These are phyloP conservation scores for Xylaria flabelliformis DNA, from an alignment of 495 filamentous ascomycete genomes.

Conservation along the genomic window DNA sequence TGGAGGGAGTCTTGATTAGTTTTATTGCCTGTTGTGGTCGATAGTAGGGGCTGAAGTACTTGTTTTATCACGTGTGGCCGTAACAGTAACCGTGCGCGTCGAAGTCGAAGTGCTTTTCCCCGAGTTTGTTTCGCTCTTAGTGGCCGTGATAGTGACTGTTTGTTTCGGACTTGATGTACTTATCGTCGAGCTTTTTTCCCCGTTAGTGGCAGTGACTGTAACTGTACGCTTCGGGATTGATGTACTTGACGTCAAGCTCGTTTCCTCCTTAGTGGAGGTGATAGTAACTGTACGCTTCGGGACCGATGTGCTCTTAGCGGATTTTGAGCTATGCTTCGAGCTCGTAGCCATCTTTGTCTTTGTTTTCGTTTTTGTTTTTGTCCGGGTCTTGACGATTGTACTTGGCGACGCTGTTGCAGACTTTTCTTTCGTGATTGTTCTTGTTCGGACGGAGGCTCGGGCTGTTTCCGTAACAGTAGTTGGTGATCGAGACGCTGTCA, in stretches of 20 bases:
- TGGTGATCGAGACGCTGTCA: not conserved
- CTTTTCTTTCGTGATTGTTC: not conserved
- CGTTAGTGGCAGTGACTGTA: not conserved
- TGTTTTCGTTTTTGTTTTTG: conserved; percentile 5
- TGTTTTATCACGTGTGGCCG: not conserved
- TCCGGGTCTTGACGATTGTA: conserved; percentile 5
- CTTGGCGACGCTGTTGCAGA: not conserved
- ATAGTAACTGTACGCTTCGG: not conserved
- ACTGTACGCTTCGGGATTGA: not conserved
- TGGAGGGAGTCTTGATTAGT: not conserved
- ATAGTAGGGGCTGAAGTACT: conserved; percentile 8
- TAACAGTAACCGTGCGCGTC: conserved; percentile 9
- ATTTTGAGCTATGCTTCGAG: not conserved
- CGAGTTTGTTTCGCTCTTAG: not conserved
- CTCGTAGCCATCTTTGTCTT: not conserved
- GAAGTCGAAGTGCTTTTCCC: not conserved
- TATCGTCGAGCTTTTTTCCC: not conserved
- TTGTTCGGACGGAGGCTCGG: not conserved
- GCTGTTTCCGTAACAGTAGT: not conserved
- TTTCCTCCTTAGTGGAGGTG: not conserved
- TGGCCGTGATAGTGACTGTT: not conserved
- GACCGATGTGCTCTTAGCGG: not conserved
- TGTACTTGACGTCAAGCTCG: not conserved
- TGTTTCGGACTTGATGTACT: not conserved
- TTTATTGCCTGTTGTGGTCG: not conserved